A percentile compares a stretch with the other conserved stretches of the same genome.
Conservation (phyloP, 225 moss, liverwort and hornwort species). For the Marchantia paleacea region DNA sequence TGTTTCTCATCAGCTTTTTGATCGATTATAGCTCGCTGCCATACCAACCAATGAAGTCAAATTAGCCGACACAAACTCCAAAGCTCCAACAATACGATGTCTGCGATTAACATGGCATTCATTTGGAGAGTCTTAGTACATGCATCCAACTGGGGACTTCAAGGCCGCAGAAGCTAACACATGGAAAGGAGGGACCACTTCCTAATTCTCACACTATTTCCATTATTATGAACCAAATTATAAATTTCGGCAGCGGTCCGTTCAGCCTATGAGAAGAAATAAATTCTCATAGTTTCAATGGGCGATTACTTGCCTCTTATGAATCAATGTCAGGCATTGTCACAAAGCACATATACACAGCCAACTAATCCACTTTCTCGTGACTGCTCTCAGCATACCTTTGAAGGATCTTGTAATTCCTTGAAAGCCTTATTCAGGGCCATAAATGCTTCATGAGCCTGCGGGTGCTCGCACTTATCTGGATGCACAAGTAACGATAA, state of each 20-base stretch:
- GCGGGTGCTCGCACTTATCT: conserved; percentile 93
- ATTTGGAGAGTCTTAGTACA: neutral
- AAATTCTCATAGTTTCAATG: neutral
- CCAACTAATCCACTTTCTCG: neutral
- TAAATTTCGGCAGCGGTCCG: neutral
- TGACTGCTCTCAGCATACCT: conserved; percentile 39
- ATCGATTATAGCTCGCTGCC: conserved; percentile 84
- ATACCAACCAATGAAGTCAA: conserved; percentile 21
- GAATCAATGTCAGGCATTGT: neutral
- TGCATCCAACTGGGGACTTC: neutral
- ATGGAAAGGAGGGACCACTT: neutral
- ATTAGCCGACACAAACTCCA: conserved; percentile 10
- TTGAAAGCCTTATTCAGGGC: conserved; percentile 89
- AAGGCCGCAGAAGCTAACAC: neutral
- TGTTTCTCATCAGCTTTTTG: conserved; percentile 67
- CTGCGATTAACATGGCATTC: neutral
- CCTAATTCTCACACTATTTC: neutral
- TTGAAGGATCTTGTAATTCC: conserved; percentile 87
- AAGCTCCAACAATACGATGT: conserved; percentile 7
- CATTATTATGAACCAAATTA: neutral
- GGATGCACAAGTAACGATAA: conserved; percentile 93
- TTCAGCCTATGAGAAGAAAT: neutral
- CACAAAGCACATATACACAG: neutral
- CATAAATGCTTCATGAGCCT: conserved; percentile 96
- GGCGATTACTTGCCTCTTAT: neutral